Evolutionary conservation across 2,329 filamentous ascomycete genomes (phyloP).

Genomic region (Trichocomaceae sp.): DNA sequence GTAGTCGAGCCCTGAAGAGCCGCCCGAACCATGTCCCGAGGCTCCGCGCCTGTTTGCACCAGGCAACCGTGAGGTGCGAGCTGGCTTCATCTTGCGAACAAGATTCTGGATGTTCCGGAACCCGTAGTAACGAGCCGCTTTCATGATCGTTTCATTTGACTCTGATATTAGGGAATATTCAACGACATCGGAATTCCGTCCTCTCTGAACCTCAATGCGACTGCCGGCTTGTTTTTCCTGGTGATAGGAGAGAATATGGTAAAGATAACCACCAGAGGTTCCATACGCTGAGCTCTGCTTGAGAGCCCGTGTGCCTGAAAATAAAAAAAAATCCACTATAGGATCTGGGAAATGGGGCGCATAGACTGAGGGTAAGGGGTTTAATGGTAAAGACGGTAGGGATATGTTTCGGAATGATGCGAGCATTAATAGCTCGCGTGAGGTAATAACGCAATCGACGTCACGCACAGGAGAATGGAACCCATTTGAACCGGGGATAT

Average conservation of each 20-base stretch:
- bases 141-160: conserved; percentile 58
- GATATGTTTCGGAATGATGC: conserved; percentile 71
- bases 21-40: conserved; percentile 22
- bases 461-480: conserved; percentile 57
- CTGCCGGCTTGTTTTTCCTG: conserved; percentile 66
- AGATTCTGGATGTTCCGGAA: conserved; percentile 98
- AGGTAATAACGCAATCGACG: conserved; percentile 96
- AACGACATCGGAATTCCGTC: conserved; percentile 83
- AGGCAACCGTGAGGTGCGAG: conserved; percentile 69
- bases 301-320: conserved; percentile 45
- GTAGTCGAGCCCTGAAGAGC: conserved; percentile 53
- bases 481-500: conserved; percentile 26
- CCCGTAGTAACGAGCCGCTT: conserved; percentile 86
- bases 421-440: conserved; percentile 86
- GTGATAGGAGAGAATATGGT: conserved; percentile 73
- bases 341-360: conserved; percentile 64
- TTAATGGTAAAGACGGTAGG: conserved; percentile 64
- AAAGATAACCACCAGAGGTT: conserved; percentile 80
- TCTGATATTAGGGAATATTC: conserved; percentile 66
- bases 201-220: conserved; percentile 62
- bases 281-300: conserved; percentile 54
- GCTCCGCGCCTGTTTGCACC: conserved; percentile 42
- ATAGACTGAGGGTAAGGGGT: conserved; percentile 43
- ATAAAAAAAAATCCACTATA: conserved; percentile 65
- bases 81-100: conserved; percentile 82